phyloP scores from a whole-genome alignment of 2,329 filamentous ascomycete genomes.

The Paraconiothyrium brasiliense region DNA sequence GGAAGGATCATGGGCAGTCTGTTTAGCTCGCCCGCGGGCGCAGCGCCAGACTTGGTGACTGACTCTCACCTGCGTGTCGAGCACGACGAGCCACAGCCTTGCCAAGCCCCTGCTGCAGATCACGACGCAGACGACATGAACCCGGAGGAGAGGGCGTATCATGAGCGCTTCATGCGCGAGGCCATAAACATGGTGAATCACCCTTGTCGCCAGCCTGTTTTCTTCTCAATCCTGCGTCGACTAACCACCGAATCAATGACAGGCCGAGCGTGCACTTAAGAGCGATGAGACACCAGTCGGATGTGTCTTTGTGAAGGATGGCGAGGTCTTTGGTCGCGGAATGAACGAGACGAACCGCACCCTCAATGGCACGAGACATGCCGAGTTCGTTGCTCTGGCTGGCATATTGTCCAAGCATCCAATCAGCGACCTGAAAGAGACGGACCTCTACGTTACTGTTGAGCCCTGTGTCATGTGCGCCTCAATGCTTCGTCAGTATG shows the following conservation, averaged over 20 bases:
- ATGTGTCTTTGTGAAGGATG: slow-evolving; percentile 87
- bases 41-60: neutral
- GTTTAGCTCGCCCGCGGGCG: slow-evolving; percentile 10
- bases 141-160: slow-evolving; percentile 55
- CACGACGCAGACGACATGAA: slow-evolving; percentile 41
- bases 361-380: slow-evolving; percentile 81
- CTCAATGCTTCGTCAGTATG: slow-evolving; percentile 86
- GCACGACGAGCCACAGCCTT: slow-evolving; percentile 26
- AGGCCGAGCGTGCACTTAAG: slow-evolving; percentile 85
- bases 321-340: slow-evolving; percentile 81
- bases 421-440: slow-evolving; percentile 74
- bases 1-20: neutral
- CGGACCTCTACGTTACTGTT: slow-evolving; percentile 92
- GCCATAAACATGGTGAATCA: slow-evolving; percentile 80
- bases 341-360: slow-evolving; percentile 88
- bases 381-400: slow-evolving; percentile 89
- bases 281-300: slow-evolving; percentile 94
- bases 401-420: slow-evolving; percentile 71
- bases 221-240: slow-evolving; percentile 6
- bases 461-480: slow-evolving; percentile 99
- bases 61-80: slow-evolving; percentile 4
- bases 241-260: slow-evolving; percentile 31
- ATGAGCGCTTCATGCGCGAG: slow-evolving; percentile 79
- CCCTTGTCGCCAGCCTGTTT: slow-evolving; percentile 13
- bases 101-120: slow-evolving; percentile 40